Evolutionary conservation across 768 basidiomycete genomes (phyloP).

Genomic region (Hydnum rufescens): DNA sequence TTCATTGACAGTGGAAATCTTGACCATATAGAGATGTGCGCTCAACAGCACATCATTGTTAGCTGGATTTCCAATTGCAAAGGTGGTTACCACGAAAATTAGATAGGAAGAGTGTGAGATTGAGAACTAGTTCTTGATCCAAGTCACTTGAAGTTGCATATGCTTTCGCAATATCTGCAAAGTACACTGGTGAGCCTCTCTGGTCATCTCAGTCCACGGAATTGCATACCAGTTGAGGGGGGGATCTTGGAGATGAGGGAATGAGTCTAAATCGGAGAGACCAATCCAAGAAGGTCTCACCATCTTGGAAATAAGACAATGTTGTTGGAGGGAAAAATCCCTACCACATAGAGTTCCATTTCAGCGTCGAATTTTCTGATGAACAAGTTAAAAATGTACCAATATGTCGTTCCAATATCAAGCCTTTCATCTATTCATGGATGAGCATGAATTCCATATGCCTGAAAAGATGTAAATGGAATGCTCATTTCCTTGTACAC

Average conservation of each 20-base stretch:
- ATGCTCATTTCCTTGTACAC: too few relatives aligned
- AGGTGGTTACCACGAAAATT: slow-evolving; percentile 92
- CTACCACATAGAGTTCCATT: too few relatives aligned
- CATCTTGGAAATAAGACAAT: slow-evolving; percentile 92
- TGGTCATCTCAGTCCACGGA: neutral
- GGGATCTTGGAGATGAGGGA: neutral
- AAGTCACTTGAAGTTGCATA: slow-evolving; percentile 78
- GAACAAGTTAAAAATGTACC: too few relatives aligned
- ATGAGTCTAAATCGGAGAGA: slow-evolving; percentile 30
- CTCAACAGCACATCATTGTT: slow-evolving; percentile 89
- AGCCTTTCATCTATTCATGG: too few relatives aligned
- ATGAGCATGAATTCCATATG: too few relatives aligned
- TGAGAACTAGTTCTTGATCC: slow-evolving; percentile 92
- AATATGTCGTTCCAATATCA: too few relatives aligned
- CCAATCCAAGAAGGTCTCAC: slow-evolving; percentile 43
- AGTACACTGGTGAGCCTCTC: too few relatives aligned
- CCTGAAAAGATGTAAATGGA: too few relatives aligned
- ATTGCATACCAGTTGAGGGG: slow-evolving; percentile 3
- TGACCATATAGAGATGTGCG: slow-evolving; percentile 95
- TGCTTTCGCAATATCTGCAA: slow-evolving; percentile 61
- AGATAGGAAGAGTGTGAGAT: slow-evolving; percentile 89
- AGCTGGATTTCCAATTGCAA: slow-evolving; percentile 77
- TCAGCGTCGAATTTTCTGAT: too few relatives aligned
- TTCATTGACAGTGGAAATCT: slow-evolving; percentile 94
- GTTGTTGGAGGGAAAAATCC: slow-evolving; percentile 96